Evolutionary conservation across 2,329 filamentous ascomycete genomes (phyloP), one percentile per base, ranked within the genome.

Genomic region (Xylaria multiplex): DNA sequence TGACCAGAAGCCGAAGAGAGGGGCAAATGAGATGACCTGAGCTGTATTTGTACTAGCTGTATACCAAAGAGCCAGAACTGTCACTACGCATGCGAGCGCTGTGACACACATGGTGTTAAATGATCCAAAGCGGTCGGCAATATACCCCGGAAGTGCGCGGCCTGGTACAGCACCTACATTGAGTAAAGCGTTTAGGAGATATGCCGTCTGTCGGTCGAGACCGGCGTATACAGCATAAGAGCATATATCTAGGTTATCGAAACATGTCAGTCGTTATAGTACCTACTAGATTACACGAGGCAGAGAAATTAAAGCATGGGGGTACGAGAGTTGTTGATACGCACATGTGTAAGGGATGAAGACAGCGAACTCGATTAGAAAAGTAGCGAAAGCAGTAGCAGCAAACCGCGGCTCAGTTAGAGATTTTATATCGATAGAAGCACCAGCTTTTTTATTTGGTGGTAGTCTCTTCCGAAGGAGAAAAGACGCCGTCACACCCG

Each of bases 1-100:
- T 3, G 62, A 65, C 65, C 65, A 65, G 54, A 68, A 68, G 2
- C 65, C 65, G 43, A 65, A 68, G 3, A 65, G 62, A 22, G 62
- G 62, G 2, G 65, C 45, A 14, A 65, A 67, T 13, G 65, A 60
- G 24, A 67, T 62, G 40, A 61, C 53, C 43, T 65, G 65, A 3
- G 57, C 65, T 14, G 54, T 22, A 30, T 65, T 65, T 22, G 24
- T 46, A 22, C 62, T 56, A 2, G 62, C 42, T 3, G 65, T 65
- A 22, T 61, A 67, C 65, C 65, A 67, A 6, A 65, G 62, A 16
- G 57, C 58, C 14, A 65, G 27, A 19, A 67, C 55, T 2, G 62
- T 67, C 5, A 59, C 65, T 27, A 65, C 62, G 24, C 62, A 65
- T 8, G 48, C 65, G 1, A 56, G 16, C 32, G 65, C 57, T 2